Percentiles rank a stretch among this genome's conserved stretches.
Conservation (phyloP, 2,329 filamentous ascomycete species). For the Penicillium crustosum region DNA sequence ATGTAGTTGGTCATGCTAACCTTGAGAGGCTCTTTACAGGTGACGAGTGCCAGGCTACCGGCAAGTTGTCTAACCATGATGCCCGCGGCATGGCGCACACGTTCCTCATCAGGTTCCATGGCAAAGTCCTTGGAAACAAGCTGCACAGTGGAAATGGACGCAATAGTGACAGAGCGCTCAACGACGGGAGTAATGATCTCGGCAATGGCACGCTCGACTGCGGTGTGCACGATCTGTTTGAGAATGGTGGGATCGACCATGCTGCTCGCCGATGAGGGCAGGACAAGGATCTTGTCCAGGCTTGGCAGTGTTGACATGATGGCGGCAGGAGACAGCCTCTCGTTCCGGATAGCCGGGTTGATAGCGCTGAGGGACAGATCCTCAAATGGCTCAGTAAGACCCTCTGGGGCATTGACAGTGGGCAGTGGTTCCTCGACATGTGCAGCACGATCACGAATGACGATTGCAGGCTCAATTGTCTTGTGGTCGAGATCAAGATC, state of each 20-base stretch:
- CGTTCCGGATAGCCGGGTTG: conserved; percentile 65
- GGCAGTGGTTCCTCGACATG: conserved; percentile 60
- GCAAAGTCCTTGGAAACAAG: conserved; percentile 96
- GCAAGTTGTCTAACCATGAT: conserved; percentile 95
- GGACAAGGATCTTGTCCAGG: conserved; percentile 72
- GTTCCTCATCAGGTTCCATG: conserved; percentile 85
- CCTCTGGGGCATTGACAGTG: conserved; percentile 62
- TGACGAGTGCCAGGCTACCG: conserved; percentile 92
- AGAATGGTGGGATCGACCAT: conserved; percentile 69
- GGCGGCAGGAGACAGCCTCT: conserved; percentile 72
- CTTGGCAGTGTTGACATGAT: conserved; percentile 82
- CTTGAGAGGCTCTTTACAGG: conserved; percentile 92
- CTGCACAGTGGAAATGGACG: conserved; percentile 92
- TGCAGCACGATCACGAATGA: conserved; percentile 73
- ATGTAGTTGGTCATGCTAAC: conserved; percentile 98
- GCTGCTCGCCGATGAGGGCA: conserved; percentile 75
- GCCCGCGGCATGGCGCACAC: conserved; percentile 79
- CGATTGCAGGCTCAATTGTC: conserved; percentile 79
- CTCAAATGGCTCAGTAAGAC: conserved; percentile 78
- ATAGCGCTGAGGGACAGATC: conserved; percentile 76
- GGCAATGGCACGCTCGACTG: conserved; percentile 84
- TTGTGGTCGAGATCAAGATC: conserved; percentile 90
- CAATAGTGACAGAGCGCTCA: conserved; percentile 95
- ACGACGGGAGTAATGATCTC: conserved; percentile 98
- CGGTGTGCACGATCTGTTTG: conserved; percentile 74